Evolutionary conservation across 768 basidiomycete species (phyloP), one percentile per base, ranked within the genome.

Genomic region (Naganishia friedmannii): DNA sequence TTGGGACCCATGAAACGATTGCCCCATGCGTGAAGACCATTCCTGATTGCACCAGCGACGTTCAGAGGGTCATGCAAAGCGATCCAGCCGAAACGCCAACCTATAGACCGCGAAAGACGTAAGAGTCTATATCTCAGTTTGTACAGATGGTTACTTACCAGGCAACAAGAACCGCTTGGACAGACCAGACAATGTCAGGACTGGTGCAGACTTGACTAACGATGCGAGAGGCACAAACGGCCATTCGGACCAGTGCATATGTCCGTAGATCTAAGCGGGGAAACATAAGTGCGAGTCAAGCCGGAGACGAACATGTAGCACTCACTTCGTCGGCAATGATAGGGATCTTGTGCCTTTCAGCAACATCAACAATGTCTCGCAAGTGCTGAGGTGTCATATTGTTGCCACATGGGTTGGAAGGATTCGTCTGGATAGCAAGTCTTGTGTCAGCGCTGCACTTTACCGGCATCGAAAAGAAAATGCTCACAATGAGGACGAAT

Each of bases 151-250:
- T 51, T 28, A 32, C 67, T n/a, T 55, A 68, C 67, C 81, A 0
- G 82, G 82, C 0, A 81, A 72, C 21, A 82, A 73, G 77, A 81
- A 82, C 3, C 82, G 73, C 72, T 82, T 82, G 21, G 81, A 82
- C 8, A 82, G 73, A n/a, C 80, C 82, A 7, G 78, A 78, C 34
- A 81, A 72, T 34, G 79, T 79, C 54, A 82, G 63, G 55, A 79
- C 74, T 12, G 82, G 82, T 0, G 80, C 75, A 6, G 73, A 42
- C 9, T 65, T 70, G 46, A 77, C 78, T 21, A 82, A 71, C 0
- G 76, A 68, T 5, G 82, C 77, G 70, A 81, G 75, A 2, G 82
- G 78, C 3, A 74, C 74, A 72, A 82, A 82, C 21, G 77, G 76
- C 19, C 70, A 51, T 0, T 74, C 68, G 32, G 69, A 69, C 81